Evolutionary conservation across 1,284 basidiomycete genomes (phyloP).

Genomic region (Leccinum subspadiceum): DNA sequence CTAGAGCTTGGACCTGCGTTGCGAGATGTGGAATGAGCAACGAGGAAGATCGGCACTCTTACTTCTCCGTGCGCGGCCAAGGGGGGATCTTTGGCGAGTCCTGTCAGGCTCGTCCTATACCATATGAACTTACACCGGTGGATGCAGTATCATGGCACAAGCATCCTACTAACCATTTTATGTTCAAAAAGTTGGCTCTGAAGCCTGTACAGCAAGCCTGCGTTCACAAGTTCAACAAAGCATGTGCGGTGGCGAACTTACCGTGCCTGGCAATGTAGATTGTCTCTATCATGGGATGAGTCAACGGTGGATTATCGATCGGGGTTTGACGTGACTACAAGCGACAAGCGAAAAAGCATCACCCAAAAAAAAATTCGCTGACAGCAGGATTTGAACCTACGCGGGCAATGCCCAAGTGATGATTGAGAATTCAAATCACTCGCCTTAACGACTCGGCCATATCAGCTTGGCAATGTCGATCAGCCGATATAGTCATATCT

Average conservation of each 20-base stretch:
- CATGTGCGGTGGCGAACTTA: slow-evolving; percentile 29
- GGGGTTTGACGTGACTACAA: no score
- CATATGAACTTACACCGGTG: neutral
- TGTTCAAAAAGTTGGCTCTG: slow-evolving; percentile 69
- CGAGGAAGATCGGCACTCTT: slow-evolving; percentile 3
- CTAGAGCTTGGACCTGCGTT: slow-evolving; percentile 68
- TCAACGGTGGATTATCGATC: no score
- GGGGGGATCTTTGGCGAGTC: slow-evolving; percentile 73
- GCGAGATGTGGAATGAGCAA: neutral
- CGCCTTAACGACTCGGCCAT: slow-evolving; percentile 85
- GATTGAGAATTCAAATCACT: slow-evolving; percentile 65
- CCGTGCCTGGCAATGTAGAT: slow-evolving; percentile 83
- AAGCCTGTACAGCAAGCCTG: slow-evolving; percentile 49
- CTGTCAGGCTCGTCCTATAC: slow-evolving; percentile 64
- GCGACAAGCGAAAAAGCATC: neutral
- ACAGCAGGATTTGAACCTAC: slow-evolving; percentile 81
- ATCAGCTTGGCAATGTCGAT: slow-evolving; percentile 46
- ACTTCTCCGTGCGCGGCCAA: slow-evolving; percentile 77
- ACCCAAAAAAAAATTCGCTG: slow-evolving; percentile 51
- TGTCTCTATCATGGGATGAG: slow-evolving; percentile 52
- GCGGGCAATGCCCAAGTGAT: slow-evolving; percentile 76
- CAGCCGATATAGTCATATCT: neutral
- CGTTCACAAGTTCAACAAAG: neutral
- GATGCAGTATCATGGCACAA: neutral
- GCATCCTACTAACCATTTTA: slow-evolving; percentile 50